Evolutionary conservation across 2,329 filamentous ascomycete species (phyloP).

Genomic region (Botrytis medusae): DNA sequence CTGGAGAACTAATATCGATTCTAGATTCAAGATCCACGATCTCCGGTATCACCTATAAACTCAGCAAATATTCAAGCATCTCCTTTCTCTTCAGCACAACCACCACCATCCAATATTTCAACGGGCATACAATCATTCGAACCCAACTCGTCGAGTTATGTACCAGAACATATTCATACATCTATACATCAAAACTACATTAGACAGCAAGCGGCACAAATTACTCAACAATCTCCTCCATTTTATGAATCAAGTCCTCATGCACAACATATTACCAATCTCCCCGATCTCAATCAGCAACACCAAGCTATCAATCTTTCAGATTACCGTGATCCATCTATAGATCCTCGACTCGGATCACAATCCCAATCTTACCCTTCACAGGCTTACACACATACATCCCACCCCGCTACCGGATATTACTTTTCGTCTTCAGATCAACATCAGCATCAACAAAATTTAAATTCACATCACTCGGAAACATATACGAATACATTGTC

Average conservation of each 20-base stretch:
- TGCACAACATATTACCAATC: not conserved
- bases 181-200: not conserved
- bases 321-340: not conserved
- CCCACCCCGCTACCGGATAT: not conserved
- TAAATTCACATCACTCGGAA: not conserved
- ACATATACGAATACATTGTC: not conserved
- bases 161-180: not conserved
- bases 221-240: not conserved
- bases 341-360: not conserved
- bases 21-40: not conserved
- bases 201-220: not conserved
- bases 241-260: not conserved
- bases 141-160: not conserved
- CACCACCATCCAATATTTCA: not conserved
- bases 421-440: slow-evolving; percentile 8
- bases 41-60: not conserved
- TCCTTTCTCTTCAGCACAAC: not conserved
- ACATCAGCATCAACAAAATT: not conserved
- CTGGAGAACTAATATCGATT: not conserved
- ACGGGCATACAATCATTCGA: not conserved
- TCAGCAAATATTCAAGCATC: not conserved
- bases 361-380: not conserved
- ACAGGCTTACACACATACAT: not conserved
- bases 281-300: not conserved
- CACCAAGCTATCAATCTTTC: not conserved